These are phyloP conservation scores for Alternaria postmessia DNA, from an alignment of 2,329 filamentous ascomycete genomes.

Conservation along the genomic window DNA sequence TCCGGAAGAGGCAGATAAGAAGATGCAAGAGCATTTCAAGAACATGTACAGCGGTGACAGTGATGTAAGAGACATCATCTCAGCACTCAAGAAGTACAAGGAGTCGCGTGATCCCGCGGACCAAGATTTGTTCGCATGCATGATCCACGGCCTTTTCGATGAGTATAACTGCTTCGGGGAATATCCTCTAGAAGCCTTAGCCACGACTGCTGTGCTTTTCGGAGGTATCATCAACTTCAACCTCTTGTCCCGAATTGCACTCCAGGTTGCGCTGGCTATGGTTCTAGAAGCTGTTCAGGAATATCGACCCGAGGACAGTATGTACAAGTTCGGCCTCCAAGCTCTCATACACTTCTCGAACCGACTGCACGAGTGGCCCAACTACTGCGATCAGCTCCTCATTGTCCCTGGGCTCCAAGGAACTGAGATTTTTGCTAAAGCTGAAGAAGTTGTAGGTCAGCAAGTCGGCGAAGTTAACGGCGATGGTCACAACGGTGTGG, in stretches of 20 bases:
- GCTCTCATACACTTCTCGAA: conserved; percentile 87
- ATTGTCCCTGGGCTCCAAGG: conserved; percentile 82
- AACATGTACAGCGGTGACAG: conserved; percentile 96
- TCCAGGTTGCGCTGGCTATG: conserved; percentile 96
- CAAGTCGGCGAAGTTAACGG: conserved; percentile 67
- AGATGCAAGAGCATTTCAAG: conserved; percentile 98
- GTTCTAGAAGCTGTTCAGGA: conserved; percentile 95
- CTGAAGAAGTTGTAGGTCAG: conserved; percentile 79
- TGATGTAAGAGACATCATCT: conserved; percentile 84
- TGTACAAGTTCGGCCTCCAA: conserved; percentile 98
- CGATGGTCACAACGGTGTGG: conserved; percentile 56
- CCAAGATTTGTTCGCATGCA: conserved; percentile 96
- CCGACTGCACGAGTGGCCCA: conserved; percentile 92
- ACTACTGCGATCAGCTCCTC: conserved; percentile 85
- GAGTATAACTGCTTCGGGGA: conserved; percentile 96
- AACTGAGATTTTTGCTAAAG: conserved; percentile 84
- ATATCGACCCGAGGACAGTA: conserved; percentile 80
- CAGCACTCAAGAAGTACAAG: conserved; percentile 86
- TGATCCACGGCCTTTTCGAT: conserved; percentile 97
- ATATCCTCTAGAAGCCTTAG: conserved; percentile 94
- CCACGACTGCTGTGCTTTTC: conserved; percentile 94
- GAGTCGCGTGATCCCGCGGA: conserved; percentile 82
- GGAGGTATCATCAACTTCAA: conserved; percentile 96
- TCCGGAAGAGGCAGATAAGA: conserved; percentile 78
- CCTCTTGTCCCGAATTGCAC: conserved; percentile 85